Conservation (phyloP, 2,329 filamentous ascomycete genomes). For the Chaetothyriales sp. region DNA sequence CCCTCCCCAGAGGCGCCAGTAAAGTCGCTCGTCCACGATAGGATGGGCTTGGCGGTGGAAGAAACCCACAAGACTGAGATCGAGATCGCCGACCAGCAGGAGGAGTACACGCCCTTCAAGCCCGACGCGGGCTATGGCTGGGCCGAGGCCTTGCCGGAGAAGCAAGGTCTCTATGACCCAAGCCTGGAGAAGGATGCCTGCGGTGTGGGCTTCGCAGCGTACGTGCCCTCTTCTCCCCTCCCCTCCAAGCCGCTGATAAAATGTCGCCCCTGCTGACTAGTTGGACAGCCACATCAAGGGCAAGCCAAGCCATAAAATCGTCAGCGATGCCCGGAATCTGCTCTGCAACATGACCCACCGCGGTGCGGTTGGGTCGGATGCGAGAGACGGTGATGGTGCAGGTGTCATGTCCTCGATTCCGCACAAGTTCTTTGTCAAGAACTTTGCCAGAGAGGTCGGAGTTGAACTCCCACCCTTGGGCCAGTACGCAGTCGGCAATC, state of each 20-base stretch:
- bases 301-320: constrained; percentile 91
- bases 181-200: constrained; percentile 96
- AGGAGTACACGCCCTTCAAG: constrained; percentile 39
- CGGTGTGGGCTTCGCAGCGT: constrained; percentile 98
- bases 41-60: constrained; percentile 36
- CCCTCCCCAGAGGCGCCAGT: background rate
- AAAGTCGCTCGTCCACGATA: constrained; percentile 18
- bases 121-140: constrained; percentile 61
- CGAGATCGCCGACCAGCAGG: constrained; percentile 30
- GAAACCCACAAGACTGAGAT: constrained; percentile 32
- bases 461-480: constrained; percentile 74
- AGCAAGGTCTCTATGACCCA: constrained; percentile 97
- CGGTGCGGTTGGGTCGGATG: constrained; percentile 93
- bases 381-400: constrained; percentile 91
- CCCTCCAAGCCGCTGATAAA: background rate
- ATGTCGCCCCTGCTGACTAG: background rate
- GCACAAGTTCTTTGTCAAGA: constrained; percentile 96
- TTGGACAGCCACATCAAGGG: constrained; percentile 82
- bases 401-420: constrained; percentile 99
- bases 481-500: constrained; percentile 91
- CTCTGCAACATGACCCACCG: constrained; percentile 99
- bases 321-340: constrained; percentile 90
- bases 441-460: constrained; percentile 82
- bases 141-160: constrained; percentile 89
- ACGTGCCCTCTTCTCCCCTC: constrained; percentile 30